Conservation (phyloP, 352 stramenopile genomes). For the Globisporangium radiosum region DNA sequence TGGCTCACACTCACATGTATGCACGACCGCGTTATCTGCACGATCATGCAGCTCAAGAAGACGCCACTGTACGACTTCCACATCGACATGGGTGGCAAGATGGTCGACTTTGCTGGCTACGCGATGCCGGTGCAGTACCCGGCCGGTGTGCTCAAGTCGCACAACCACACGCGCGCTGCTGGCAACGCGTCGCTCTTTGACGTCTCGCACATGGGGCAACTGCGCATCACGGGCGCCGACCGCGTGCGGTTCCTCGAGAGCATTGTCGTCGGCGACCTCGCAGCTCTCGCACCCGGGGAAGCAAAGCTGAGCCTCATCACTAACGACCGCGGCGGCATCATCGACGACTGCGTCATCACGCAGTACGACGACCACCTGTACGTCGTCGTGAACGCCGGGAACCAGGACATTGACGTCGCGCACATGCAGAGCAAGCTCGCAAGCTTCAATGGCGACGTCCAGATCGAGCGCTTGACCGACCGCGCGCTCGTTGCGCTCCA, state of each 20-base stretch:
- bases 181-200: conserved; percentile 94
- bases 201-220: conserved; percentile 98
- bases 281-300: conserved; percentile 72
- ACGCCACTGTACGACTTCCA: conserved; percentile 77
- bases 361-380: conserved; percentile 91
- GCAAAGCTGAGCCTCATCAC: conserved; percentile 94
- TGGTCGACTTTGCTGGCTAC: conserved; percentile 97
- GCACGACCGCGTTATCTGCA: not conserved
- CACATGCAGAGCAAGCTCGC: conserved; percentile 90
- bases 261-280: conserved; percentile 94
- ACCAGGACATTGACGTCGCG: conserved; percentile 93
- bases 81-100: conserved; percentile 72
- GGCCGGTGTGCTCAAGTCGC: conserved; percentile 93
- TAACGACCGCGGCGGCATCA: conserved; percentile 95
- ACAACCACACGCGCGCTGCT: conserved; percentile 70
- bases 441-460: conserved; percentile 87
- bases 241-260: conserved; percentile 94
- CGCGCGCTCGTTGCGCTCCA: conserved; percentile 95
- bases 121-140: conserved; percentile 96
- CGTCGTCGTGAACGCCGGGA: conserved; percentile 98
- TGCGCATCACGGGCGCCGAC: conserved; percentile 91
- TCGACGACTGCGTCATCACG: conserved; percentile 98
- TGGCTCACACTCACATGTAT: not conserved
- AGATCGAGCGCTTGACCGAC: conserved; percentile 91
- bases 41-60: conserved; percentile 53